These are phyloP conservation scores for Taphrina pruni DNA, from an alignment of 1,139 yeast genomes.

Conservation along the genomic window DNA sequence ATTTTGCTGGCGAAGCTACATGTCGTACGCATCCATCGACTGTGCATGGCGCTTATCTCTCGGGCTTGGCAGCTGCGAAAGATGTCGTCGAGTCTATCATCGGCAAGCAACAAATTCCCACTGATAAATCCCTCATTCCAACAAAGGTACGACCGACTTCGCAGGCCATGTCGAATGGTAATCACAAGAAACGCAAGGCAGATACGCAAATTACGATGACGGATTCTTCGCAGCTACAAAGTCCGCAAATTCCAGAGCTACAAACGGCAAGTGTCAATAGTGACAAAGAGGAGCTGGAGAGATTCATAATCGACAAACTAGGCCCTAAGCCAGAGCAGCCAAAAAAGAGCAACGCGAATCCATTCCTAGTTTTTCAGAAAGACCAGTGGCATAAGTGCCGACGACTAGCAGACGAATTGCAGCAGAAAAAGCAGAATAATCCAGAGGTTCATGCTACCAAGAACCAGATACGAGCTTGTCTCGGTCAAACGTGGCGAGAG, in stretches of 20 bases:
- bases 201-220: background rate
- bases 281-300: constrained; percentile 48
- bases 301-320: constrained; percentile 48
- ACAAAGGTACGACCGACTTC: constrained; percentile 45
- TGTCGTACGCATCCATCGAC: constrained; percentile 56
- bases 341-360: constrained; percentile 54
- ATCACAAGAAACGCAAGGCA: background rate
- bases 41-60: constrained; percentile 57
- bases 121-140: constrained; percentile 51
- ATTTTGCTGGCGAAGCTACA: constrained; percentile 58
- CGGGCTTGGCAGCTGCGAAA: constrained; percentile 56
- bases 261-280: background rate
- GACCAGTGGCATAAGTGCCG: constrained; percentile 56
- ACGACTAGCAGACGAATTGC: constrained; percentile 52
- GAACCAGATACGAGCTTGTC: constrained; percentile 55
- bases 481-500: constrained; percentile 56
- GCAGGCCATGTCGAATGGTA: constrained; percentile 23
- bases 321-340: constrained; percentile 55
- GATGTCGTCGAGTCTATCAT: constrained; percentile 54
- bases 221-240: background rate
- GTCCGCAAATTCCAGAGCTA: background rate
- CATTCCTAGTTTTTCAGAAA: constrained; percentile 56
- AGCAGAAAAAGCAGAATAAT: constrained; percentile 50
- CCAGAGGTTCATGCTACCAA: constrained; percentile 53
- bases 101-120: constrained; percentile 55